Conservation (phyloP, 2,329 filamentous ascomycete genomes). For the Nemania serpens region DNA sequence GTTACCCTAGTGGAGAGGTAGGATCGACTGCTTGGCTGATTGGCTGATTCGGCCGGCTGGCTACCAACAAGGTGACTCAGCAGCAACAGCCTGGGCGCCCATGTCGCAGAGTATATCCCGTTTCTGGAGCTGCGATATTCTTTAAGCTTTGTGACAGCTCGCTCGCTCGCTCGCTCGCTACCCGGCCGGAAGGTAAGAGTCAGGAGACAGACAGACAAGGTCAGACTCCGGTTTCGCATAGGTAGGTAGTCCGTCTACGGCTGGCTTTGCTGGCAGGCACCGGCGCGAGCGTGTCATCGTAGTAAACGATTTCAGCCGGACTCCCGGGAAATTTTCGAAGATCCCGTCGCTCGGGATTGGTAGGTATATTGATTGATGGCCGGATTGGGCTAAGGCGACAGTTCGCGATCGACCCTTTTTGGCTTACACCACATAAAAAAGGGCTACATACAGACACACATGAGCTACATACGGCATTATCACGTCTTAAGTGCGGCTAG, state of each 20-base stretch:
- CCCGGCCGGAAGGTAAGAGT: constrained; percentile 1
- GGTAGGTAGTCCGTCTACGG: neutral
- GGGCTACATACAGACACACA: neutral
- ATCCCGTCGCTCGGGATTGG: neutral
- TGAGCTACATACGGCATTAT: neutral
- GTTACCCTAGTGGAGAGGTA: neutral
- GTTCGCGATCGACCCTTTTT: constrained; percentile 20
- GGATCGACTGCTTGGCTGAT: neutral
- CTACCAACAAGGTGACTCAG: constrained; percentile 14
- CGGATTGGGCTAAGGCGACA: constrained; percentile 5
- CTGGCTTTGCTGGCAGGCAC: too few species aligned
- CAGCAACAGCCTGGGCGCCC: constrained; percentile 10
- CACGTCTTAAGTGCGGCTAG: neutral
- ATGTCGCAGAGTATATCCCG: constrained; percentile 22
- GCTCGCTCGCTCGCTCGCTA: constrained; percentile 7
- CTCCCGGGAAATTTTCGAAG: constrained; percentile 16
- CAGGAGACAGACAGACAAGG: constrained; percentile 9
- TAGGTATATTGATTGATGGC: constrained; percentile 13
- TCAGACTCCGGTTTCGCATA: constrained; percentile 20
- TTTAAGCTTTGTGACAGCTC: neutral
- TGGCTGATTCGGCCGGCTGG: too few species aligned
- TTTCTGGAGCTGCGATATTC: neutral
- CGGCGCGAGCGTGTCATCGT: too few species aligned
- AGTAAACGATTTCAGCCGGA: constrained; percentile 14
- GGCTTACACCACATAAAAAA: neutral